phyloP scores from a whole-genome alignment of 805 yeast genomes.

The Kazachstania kunashirensis region DNA sequence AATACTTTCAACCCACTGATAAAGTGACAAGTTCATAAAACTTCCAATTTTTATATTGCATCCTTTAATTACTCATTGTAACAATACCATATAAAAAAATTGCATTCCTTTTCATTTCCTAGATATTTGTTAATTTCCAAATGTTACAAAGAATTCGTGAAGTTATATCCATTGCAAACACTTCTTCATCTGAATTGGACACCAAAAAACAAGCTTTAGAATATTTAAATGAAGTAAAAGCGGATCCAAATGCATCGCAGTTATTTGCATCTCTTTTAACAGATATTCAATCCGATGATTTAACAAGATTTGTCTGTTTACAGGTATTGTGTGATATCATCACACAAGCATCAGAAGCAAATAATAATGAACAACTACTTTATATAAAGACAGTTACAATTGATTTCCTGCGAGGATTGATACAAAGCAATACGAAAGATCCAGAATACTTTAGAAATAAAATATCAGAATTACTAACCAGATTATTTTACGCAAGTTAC shows the following conservation, averaged over 20 bases:
- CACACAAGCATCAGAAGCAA: slow-evolving; percentile 5
- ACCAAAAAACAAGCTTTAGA: slow-evolving; percentile 48
- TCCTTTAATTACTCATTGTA: no score
- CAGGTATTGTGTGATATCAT: slow-evolving; percentile 24
- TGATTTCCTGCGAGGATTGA: slow-evolving; percentile 18
- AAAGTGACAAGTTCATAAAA: no score
- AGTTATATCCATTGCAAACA: slow-evolving; percentile 77
- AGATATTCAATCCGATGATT: slow-evolving; percentile 19
- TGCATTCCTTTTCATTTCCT: no score
- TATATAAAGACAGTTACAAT: slow-evolving; percentile 20
- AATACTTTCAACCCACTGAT: no score
- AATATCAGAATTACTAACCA: slow-evolving; percentile 27
- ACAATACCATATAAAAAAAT: no score
- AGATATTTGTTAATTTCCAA: no score
- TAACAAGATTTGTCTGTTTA: slow-evolving; percentile 27
- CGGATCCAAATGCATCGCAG: slow-evolving; percentile 21
- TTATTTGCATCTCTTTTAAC: slow-evolving; percentile 19
- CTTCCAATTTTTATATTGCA: no score
- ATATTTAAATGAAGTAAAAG: slow-evolving; percentile 22
- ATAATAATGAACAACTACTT: slow-evolving; percentile 8
- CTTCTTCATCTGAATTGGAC: slow-evolving; percentile 51
- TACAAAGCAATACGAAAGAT: slow-evolving; percentile 13
- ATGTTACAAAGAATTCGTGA: slow-evolving; percentile 58
- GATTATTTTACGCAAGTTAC: slow-evolving; percentile 26
- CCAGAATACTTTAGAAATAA: slow-evolving; percentile 30